Base-by-base conservation (phyloP, 257 asterid genomes). In the Rehmannia glutinosa region DNA sequence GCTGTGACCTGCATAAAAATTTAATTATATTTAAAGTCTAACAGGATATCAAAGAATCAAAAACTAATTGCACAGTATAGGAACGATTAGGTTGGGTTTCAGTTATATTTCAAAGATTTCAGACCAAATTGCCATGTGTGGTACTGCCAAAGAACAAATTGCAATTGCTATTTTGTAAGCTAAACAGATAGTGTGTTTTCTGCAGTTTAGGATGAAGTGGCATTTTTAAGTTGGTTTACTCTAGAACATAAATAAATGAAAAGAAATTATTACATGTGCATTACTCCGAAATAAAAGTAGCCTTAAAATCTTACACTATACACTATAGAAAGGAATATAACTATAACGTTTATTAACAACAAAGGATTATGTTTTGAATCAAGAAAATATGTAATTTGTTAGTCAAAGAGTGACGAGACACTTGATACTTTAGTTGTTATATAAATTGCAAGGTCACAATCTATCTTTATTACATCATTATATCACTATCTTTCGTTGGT, bases 1-100 rank as follows among this genome's bases (percentile, higher is more conserved):
- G 99, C 97, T 11, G 97, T 84, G 64, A 87, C 99, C 97, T 92
- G 91, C 75, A 84, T 23, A 63, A 12, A 45, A 61, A n/a, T 2
- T 39, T 55, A 19, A 57, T 32, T 32, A 16, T 10, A 11, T 30
- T 61, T 33, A n/a, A n/a, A n/a, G 41, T 63, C 60, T 62, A 64
- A 64, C 41, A 58, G 30, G 56, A 41, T 1, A 70, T 25, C 41
- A 3, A 49, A 69, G 20, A 13, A 36, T 30, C 17, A 8, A 33
- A 52, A 25, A 11, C 24, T 53, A 39, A 15, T 25, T 7, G 7
- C 73, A 46, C 49, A 67, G 38, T 27, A 7, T 28, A 32, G 53
- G 54, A 17, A 20, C 5, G 30, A 50, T 36, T 32, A 55, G 17
- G 10, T 24, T 52, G 42, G 19, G 21, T 58, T 64, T 59, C 47